Base-by-base conservation (phyloP, 306 rosid genomes). In the Chamaecrista fasciculata region DNA sequence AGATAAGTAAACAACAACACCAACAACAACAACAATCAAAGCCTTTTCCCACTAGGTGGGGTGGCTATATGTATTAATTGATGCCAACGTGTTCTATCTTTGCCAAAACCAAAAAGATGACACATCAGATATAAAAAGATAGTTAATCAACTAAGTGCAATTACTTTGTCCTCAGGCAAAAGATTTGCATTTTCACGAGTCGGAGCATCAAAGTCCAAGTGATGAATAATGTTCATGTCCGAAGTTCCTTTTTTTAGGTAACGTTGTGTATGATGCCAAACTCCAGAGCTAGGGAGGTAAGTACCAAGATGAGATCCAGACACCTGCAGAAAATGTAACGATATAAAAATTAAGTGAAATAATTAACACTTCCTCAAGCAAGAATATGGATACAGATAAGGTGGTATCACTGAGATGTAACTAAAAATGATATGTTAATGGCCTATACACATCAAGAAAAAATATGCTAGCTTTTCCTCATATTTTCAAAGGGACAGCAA, bases 31-130 rank as follows among this genome's bases (percentile, higher is more conserved):
- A n/a, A n/a, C n/a, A n/a, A n/a, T n/a, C n/a, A n/a, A n/a, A n/a
- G n/a, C n/a, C n/a, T n/a, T n/a, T n/a, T n/a, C n/a, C n/a, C n/a
- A n/a, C n/a, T n/a, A n/a, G n/a, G n/a, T n/a, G n/a, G n/a, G n/a
- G n/a, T n/a, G n/a, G n/a, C n/a, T 25, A 46, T n/a, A 62, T 66
- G 42, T 31, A 44, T 61, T 23, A 26, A 15, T 52, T 53, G 20
- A 74, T 60, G 50, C 23, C 73, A 73, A 5, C 16, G n/a, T n/a
- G n/a, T n/a, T n/a, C n/a, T n/a, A n/a, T n/a, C n/a, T n/a, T n/a
- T n/a, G 51, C 25, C 53, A 49, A 55, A 58, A 68, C 33, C 49
- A 66, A 65, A 43, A 33, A n/a, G 63, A 72, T 33, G 63, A 55
- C 12, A 67, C 36, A 39, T 8, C 47, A 21, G 40, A 70, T 37